Percentiles rank a stretch among this genome's conserved stretches.
Evolutionary conservation across 768 basidiomycete species (phyloP).

Genomic region (Suillus decipiens): DNA sequence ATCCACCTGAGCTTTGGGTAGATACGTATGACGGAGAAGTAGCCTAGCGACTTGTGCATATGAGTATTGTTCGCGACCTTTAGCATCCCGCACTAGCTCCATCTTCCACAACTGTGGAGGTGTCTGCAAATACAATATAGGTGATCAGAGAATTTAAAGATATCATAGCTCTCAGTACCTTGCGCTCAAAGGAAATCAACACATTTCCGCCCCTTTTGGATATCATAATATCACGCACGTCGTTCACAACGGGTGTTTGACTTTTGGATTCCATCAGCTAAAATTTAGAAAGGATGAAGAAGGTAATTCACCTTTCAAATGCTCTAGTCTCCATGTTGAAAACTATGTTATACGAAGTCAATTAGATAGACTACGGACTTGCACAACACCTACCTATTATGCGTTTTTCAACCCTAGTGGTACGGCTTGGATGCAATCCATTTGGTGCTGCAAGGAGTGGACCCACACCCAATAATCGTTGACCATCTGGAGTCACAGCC

Average conservation of each 20-base stretch:
- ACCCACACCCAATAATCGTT: constrained; percentile 51
- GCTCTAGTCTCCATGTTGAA: constrained; percentile 48
- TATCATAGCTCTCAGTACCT: constrained; percentile 27
- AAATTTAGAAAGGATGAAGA: constrained; percentile 2
- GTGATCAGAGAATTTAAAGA: constrained; percentile 5
- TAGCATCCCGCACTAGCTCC: constrained; percentile 56
- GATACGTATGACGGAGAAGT: constrained; percentile 65
- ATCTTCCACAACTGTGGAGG: constrained; percentile 81
- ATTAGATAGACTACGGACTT: neutral
- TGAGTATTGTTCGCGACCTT: constrained; percentile 36
- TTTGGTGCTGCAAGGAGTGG: constrained; percentile 43
- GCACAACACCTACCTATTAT: constrained; percentile 44
- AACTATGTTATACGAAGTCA: constrained; percentile 31
- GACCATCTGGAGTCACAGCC: constrained; percentile 47
- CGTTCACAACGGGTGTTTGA: constrained; percentile 56
- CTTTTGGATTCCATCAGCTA: constrained; percentile 31
- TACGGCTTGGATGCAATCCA: constrained; percentile 48
- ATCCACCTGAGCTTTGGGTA: constrained; percentile 66
- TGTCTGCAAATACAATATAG: constrained; percentile 40
- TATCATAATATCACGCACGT: constrained; percentile 54
- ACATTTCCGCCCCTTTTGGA: constrained; percentile 46
- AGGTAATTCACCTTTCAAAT: constrained; percentile 44
- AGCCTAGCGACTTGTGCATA: constrained; percentile 32
- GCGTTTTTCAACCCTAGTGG: constrained; percentile 53
- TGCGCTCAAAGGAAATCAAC: constrained; percentile 48